These are phyloP conservation scores for Myrmaecium sp. DNA, from an alignment of 2,329 filamentous ascomycete genomes.

Conservation along the genomic window DNA sequence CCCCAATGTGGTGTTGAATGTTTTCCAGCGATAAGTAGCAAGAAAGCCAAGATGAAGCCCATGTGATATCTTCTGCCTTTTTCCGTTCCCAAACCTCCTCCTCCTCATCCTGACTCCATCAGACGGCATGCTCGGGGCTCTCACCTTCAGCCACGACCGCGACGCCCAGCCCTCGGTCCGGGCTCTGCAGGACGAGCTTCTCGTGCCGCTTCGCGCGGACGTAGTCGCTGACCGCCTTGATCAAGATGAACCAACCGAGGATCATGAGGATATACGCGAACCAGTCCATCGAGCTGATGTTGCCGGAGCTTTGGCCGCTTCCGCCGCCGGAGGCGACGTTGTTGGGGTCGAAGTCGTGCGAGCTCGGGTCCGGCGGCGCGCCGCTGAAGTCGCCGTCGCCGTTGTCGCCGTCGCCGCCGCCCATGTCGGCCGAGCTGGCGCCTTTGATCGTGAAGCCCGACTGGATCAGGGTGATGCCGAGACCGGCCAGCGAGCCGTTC, in stretches of 20 bases:
- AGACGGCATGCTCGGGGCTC: conserved; percentile 47
- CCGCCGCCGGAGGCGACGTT: conserved; percentile 36
- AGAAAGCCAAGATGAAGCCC: too few relatives aligned
- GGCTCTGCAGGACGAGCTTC: conserved; percentile 81
- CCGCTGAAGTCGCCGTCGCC: conserved; percentile 39
- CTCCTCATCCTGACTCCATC: background rate
- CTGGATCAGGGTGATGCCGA: conserved; percentile 89
- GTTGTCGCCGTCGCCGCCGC: conserved; percentile 23
- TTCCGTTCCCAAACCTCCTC: background rate
- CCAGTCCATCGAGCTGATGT: conserved; percentile 67
- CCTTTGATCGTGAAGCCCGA: conserved; percentile 94
- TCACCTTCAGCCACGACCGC: conserved; percentile 81
- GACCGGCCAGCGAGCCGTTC: conserved; percentile 84
- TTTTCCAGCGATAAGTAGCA: too few relatives aligned
- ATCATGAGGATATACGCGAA: conserved; percentile 89
- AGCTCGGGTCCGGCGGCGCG: conserved; percentile 71
- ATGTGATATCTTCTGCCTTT: background rate
- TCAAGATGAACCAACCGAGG: conserved; percentile 93
- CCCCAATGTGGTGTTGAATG: too few relatives aligned
- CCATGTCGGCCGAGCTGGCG: conserved; percentile 21
- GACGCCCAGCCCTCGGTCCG: conserved; percentile 69
- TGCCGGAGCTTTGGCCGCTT: conserved; percentile 24
- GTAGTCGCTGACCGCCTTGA: conserved; percentile 84
- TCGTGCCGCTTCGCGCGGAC: conserved; percentile 77
- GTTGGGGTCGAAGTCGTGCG: conserved; percentile 70